Conservation (phyloP, 768 basidiomycete species). For the Mycena venus region DNA sequence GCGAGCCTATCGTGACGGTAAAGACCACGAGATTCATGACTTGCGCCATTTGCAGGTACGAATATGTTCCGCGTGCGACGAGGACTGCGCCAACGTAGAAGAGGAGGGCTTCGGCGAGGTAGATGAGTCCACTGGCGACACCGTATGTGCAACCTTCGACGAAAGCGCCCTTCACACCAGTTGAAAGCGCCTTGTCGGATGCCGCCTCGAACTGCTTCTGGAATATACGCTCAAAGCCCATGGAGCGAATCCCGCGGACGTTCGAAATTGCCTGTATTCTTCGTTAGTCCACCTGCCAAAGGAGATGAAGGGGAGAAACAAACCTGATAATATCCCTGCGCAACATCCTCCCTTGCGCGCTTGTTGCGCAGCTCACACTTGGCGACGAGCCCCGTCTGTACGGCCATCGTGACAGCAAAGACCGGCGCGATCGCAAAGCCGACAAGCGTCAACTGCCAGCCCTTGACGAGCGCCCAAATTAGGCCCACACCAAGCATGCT, state of each 20-base stretch:
- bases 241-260: slow-evolving; percentile 88
- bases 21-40: slow-evolving; percentile 94
- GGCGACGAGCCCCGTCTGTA: slow-evolving; percentile 80
- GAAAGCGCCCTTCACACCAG: slow-evolving; percentile 88
- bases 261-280: slow-evolving; percentile 76
- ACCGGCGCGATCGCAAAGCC: slow-evolving; percentile 81
- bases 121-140: slow-evolving; percentile 85
- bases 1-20: slow-evolving; percentile 91
- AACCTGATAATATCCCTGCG: slow-evolving; percentile 89
- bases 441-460: slow-evolving; percentile 85
- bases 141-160: slow-evolving; percentile 89
- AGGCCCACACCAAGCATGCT: slow-evolving; percentile 87
- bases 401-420: slow-evolving; percentile 75
- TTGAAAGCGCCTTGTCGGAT: slow-evolving; percentile 68
- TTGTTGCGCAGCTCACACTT: slow-evolving; percentile 87
- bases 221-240: slow-evolving; percentile 87
- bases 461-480: slow-evolving; percentile 79
- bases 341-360: slow-evolving; percentile 85
- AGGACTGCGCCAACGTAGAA: slow-evolving; percentile 94
- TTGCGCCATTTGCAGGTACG: slow-evolving; percentile 91
- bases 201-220: slow-evolving; percentile 76
- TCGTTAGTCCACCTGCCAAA: not conserved
- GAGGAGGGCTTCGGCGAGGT: slow-evolving; percentile 90
- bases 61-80: slow-evolving; percentile 83
- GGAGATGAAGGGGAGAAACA: slow-evolving; percentile 41